phyloP scores from a whole-genome alignment of 2,329 filamentous ascomycete genomes.

The Trichoderma polysporum region DNA sequence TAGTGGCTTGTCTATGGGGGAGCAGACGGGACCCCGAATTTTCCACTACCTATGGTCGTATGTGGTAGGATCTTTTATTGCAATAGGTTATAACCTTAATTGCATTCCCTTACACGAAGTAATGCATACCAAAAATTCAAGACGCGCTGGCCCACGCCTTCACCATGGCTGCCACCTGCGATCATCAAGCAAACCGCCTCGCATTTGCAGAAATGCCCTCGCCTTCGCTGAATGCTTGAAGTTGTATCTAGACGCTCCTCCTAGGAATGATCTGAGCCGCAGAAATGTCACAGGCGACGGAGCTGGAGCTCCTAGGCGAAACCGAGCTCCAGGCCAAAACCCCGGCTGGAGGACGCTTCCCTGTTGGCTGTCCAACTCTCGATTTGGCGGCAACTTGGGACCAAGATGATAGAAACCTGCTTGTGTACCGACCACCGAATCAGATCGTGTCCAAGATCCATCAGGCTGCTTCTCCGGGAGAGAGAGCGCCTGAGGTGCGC shows the following conservation, averaged over 20 bases:
- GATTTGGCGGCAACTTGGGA: constrained; percentile 75
- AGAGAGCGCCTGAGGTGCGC: constrained; percentile 44
- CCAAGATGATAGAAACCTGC: constrained; percentile 64
- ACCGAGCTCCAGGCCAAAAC: constrained; percentile 57
- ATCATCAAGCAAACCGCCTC: neutral
- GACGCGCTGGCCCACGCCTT: neutral
- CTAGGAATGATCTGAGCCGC: neutral
- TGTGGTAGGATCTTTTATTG: neutral
- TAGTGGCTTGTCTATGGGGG: constrained; percentile 20
- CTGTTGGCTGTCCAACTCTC: constrained; percentile 80
- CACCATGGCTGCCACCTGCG: neutral
- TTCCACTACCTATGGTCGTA: constrained; percentile 20
- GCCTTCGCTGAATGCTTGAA: neutral
- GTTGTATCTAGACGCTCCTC: too few species aligned
- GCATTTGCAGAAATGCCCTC: neutral
- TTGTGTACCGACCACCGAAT: constrained; percentile 75
- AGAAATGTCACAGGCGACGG: constrained; percentile 31
- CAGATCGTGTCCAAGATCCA: constrained; percentile 60
- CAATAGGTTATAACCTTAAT: neutral
- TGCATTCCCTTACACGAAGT: too few species aligned
- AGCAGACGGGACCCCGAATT: constrained; percentile 19
- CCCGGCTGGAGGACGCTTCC: constrained; percentile 48
- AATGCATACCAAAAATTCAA: neutral
- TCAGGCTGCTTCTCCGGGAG: constrained; percentile 42
- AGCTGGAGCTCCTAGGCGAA: constrained; percentile 53